These are phyloP conservation scores for Rhodofomes roseus DNA, from an alignment of 1,284 basidiomycete genomes.

Conservation along the genomic window DNA sequence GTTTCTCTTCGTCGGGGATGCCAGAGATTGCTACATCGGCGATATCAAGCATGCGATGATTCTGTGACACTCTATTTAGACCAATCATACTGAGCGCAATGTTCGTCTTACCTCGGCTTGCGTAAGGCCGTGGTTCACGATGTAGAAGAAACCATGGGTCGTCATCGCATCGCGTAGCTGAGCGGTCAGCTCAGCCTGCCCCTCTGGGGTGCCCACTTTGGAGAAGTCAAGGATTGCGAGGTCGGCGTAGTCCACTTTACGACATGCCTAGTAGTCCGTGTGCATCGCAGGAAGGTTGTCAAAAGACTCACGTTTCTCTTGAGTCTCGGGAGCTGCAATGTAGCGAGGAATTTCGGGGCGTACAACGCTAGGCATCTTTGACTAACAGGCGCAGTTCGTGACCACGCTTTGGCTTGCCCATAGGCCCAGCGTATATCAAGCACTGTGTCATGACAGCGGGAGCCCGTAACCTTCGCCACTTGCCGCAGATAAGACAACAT, in stretches of 20 bases:
- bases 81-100: too few relatives aligned
- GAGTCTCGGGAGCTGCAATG: slow-evolving; percentile 19
- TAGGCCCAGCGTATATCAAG: neutral
- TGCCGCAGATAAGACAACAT: neutral
- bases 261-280: slow-evolving; percentile 1
- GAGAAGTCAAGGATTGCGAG: slow-evolving; percentile 64
- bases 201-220: slow-evolving; percentile 43
- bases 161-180: slow-evolving; percentile 57
- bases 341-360: slow-evolving; percentile 18
- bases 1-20: slow-evolving; percentile 54
- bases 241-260: slow-evolving; percentile 65
- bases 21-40: slow-evolving; percentile 53
- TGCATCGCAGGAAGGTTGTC: neutral
- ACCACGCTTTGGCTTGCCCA: neutral
- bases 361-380: slow-evolving; percentile 2
- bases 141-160: slow-evolving; percentile 62
- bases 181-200: slow-evolving; percentile 32
- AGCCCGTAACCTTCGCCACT: neutral
- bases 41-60: slow-evolving; percentile 54
- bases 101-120: slow-evolving; percentile 37
- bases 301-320: slow-evolving; percentile 20
- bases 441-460: neutral
- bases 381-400: neutral
- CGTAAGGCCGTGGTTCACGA: slow-evolving; percentile 55
- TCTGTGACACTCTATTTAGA: slow-evolving; percentile 21